A percentile compares a stretch with the other conserved stretches of the same genome.
phyloP scores from a whole-genome alignment of 2,329 filamentous ascomycete species.

The Botrytis galanthina region DNA sequence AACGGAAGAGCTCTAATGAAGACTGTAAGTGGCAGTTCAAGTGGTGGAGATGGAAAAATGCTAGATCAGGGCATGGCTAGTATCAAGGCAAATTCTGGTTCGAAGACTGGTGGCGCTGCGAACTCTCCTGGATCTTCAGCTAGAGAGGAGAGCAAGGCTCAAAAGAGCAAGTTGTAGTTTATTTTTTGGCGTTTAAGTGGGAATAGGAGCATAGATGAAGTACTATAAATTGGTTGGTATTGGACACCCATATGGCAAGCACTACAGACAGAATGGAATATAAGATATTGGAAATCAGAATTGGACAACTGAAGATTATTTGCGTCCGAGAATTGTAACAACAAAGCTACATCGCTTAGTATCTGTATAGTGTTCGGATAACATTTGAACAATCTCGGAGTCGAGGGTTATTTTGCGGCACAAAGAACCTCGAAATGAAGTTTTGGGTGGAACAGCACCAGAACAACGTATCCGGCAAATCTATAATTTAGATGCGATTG shows the following conservation, averaged over 20 bases:
- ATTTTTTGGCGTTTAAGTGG: background rate
- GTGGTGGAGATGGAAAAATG: slow-evolving; percentile 26
- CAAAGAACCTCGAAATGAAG: background rate
- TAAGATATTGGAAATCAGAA: background rate
- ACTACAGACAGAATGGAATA: background rate
- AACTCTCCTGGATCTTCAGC: slow-evolving; percentile 8
- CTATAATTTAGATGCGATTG: background rate
- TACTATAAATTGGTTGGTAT: background rate
- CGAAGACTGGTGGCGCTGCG: slow-evolving; percentile 13
- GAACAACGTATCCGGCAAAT: background rate
- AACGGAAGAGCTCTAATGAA: slow-evolving; percentile 77
- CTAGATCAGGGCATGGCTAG: slow-evolving; percentile 18
- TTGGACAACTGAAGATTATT: background rate
- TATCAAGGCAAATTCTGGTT: slow-evolving; percentile 11
- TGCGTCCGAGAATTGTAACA: background rate
- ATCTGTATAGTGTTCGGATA: background rate
- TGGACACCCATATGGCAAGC: background rate
- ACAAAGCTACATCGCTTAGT: background rate
- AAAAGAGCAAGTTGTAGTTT: slow-evolving; percentile 20
- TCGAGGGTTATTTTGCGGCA: background rate
- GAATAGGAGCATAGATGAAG: background rate
- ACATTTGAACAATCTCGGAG: background rate
- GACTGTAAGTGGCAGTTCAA: slow-evolving; percentile 32
- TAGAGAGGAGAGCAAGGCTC: slow-evolving; percentile 17
- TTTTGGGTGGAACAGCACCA: background rate